Conservation (phyloP, 257 asterid species). For the Nicotiana tabacum region DNA sequence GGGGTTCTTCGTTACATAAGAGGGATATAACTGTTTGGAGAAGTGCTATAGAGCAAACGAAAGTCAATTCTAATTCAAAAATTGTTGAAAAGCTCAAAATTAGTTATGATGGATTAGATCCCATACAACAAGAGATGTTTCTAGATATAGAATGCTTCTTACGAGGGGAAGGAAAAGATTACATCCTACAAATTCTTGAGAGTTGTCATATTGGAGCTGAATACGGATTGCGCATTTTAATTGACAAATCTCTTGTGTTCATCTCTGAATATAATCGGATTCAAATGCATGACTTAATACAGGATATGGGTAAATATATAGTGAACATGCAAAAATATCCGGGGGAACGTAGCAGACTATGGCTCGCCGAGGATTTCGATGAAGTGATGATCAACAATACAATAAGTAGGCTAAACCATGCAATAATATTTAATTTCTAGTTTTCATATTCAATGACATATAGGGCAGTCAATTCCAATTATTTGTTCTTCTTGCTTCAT, state of each 20-base stretch:
- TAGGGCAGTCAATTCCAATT: no score
- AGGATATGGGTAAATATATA: neutral
- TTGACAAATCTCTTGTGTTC: neutral
- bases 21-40: neutral
- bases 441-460: neutral
- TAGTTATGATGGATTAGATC: neutral
- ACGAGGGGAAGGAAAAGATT: neutral
- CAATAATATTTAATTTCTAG: neutral
- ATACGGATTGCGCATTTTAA: neutral
- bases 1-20: neutral
- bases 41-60: neutral
- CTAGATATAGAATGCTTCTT: neutral
- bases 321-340: neutral
- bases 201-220: neutral
- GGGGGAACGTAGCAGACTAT: neutral
- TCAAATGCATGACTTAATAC: conserved; percentile 2
- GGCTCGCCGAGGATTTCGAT: neutral
- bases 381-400: neutral
- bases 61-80: neutral
- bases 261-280: neutral
- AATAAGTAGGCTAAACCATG: neutral
- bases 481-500: no score
- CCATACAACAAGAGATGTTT: neutral
- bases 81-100: neutral
- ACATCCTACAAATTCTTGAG: neutral